A percentile compares a stretch with the other conserved stretches of the same genome.
These are phyloP conservation scores for Saccharomycopsis oosterbeekiorum DNA, from an alignment of 805 yeast species.

Conservation along the genomic window DNA sequence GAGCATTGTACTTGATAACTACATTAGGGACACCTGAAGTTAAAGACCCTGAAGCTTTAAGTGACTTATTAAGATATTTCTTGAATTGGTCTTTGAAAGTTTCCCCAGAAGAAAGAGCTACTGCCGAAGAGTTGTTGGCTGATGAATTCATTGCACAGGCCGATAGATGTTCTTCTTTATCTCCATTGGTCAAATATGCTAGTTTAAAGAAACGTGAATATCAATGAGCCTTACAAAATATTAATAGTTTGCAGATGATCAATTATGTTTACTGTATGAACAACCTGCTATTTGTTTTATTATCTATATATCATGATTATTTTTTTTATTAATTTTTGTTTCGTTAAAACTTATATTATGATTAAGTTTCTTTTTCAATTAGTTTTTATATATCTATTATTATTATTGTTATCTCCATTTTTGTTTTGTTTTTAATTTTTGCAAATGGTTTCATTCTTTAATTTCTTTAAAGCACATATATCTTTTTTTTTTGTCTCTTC, in stretches of 20 bases:
- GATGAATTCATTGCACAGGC: constrained; percentile 58
- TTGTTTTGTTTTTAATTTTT: neutral
- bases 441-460: too few relatives aligned
- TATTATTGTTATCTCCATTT: neutral
- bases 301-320: too few relatives aligned
- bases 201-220: constrained; percentile 43
- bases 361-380: neutral
- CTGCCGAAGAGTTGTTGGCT: constrained; percentile 60
- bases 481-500: too few relatives aligned
- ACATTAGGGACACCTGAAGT: constrained; percentile 93
- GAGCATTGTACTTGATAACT: constrained; percentile 89
- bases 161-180: constrained; percentile 49
- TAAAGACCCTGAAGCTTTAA: constrained; percentile 74
- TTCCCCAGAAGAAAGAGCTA: constrained; percentile 69
- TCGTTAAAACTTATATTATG: too few relatives aligned
- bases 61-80: constrained; percentile 56
- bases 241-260: neutral
- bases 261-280: too few relatives aligned
- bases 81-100: constrained; percentile 74
- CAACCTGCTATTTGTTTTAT: too few relatives aligned
- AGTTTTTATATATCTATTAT: neutral
- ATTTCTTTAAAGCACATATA: too few relatives aligned
- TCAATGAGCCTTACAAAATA: neutral
- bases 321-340: too few relatives aligned
- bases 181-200: constrained; percentile 69